Evolutionary conservation across 257 asterid species (phyloP).

Genomic region (Solanum tarijense): DNA sequence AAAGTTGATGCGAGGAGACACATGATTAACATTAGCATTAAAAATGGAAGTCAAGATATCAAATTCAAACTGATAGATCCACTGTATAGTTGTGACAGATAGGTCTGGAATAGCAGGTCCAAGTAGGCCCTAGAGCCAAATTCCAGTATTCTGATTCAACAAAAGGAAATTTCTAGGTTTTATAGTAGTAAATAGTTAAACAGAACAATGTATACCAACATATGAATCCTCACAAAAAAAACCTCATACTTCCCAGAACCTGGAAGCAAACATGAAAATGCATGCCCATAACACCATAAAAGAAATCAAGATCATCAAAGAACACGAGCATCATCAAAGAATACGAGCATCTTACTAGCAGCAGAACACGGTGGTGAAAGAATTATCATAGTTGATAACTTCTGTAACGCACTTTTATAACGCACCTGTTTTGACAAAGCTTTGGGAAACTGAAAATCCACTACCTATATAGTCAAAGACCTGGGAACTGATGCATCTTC

Average conservation of each 20-base stretch:
- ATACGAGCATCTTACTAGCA: not conserved
- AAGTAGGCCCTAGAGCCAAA: not conserved
- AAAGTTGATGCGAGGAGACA: not conserved
- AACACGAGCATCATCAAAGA: not conserved
- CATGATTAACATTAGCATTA: not conserved
- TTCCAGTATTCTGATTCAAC: not conserved
- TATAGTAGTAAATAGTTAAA: not conserved
- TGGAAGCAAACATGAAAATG: not conserved
- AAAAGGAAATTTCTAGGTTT: not conserved
- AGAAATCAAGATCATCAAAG: not conserved
- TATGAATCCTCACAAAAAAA: not conserved
- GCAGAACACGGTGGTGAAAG: not conserved
- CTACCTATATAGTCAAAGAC: not conserved
- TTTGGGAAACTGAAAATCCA: not conserved
- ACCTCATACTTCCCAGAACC: not conserved
- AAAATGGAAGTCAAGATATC: not conserved
- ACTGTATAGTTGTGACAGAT: not conserved
- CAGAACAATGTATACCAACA: not conserved
- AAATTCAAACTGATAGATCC: not conserved
- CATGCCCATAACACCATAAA: not conserved
- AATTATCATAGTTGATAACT: not conserved
- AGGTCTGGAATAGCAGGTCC: not conserved
- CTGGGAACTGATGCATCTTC: not conserved
- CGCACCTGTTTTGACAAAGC: not conserved
- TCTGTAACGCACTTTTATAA: not conserved